These are phyloP conservation scores for Fusarium solani-melongenae DNA, from an alignment of 2,329 filamentous ascomycete genomes.

Conservation along the genomic window DNA sequence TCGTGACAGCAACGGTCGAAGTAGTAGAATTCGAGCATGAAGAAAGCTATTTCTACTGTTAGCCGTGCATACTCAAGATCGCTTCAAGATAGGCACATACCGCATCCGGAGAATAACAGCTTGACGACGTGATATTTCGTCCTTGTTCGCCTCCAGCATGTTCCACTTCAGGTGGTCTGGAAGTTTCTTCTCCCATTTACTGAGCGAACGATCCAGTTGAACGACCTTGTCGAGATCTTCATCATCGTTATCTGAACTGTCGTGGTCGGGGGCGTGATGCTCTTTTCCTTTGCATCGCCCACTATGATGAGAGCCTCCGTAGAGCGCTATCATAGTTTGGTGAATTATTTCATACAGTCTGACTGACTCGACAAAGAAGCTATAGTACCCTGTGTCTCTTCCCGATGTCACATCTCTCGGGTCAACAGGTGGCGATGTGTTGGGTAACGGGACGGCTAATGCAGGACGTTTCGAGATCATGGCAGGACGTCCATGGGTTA, in stretches of 20 bases:
- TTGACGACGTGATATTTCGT: constrained; percentile 46
- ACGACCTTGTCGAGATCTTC: constrained; percentile 47
- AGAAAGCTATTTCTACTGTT: constrained; percentile 40
- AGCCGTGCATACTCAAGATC: background rate
- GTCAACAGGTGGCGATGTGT: background rate
- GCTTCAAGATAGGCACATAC: constrained; percentile 16
- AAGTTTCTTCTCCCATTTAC: constrained; percentile 46
- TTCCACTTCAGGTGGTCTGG: constrained; percentile 42
- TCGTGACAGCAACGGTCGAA: constrained; percentile 47
- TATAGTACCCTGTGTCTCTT: constrained; percentile 20
- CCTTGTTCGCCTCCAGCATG: constrained; percentile 12
- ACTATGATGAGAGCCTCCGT: constrained; percentile 31
- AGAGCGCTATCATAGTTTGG: constrained; percentile 44
- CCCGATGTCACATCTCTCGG: background rate
- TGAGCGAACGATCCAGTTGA: constrained; percentile 46
- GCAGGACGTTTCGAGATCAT: constrained; percentile 47
- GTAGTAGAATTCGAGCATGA: constrained; percentile 49
- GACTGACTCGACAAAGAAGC: constrained; percentile 51
- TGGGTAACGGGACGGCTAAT: constrained; percentile 44
- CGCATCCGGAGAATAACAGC: constrained; percentile 49
- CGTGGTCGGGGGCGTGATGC: constrained; percentile 2
- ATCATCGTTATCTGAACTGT: constrained; percentile 18
- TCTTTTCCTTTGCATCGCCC: constrained; percentile 13
- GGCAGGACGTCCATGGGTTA: constrained; percentile 50
- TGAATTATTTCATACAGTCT: constrained; percentile 53